phyloP scores from a whole-genome alignment of 2,329 filamentous ascomycete genomes.

The Cladosporium sp. region DNA sequence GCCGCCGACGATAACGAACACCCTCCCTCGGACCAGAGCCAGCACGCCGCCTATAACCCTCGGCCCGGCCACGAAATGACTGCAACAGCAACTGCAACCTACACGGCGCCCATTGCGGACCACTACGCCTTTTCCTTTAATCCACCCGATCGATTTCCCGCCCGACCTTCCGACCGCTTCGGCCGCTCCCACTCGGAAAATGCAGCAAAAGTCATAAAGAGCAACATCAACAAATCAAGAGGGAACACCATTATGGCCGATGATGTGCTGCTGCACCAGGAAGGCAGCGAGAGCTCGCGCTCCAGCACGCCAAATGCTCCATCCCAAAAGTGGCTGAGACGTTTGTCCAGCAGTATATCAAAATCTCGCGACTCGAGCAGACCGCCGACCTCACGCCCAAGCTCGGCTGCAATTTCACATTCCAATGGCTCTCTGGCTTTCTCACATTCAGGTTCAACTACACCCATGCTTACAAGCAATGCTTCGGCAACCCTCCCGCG shows the following conservation, averaged over 20 bases:
- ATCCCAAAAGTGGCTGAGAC: conserved; percentile 57
- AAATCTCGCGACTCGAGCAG: conserved; percentile 30
- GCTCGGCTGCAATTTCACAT: conserved; percentile 60
- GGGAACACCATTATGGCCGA: conserved; percentile 4
- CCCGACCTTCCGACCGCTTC: conserved; percentile 5
- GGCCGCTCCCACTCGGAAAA: conserved; percentile 11
- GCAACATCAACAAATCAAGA: conserved; percentile 7
- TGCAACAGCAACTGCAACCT: conserved; percentile 18
- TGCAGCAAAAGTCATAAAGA: conserved; percentile 10
- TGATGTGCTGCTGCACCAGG: conserved; percentile 2
- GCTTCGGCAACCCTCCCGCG: conserved; percentile 46
- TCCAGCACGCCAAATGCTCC: conserved; percentile 15
- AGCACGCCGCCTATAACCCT: conserved; percentile 31
- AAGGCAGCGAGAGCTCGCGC: conserved; percentile 14
- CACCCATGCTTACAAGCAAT: conserved; percentile 53
- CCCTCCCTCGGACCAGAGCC: conserved; percentile 25
- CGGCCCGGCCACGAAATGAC: conserved; percentile 21
- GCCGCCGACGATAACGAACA: conserved; percentile 18
- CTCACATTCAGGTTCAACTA: conserved; percentile 51
- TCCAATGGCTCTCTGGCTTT: conserved; percentile 54
- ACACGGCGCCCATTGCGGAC: conserved; percentile 14
- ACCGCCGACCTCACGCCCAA: conserved; percentile 59
- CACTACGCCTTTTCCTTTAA: conserved; percentile 16
- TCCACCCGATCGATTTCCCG: conserved; percentile 10
- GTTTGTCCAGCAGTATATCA: conserved; percentile 50